Conservation (phyloP, 2,329 filamentous ascomycete genomes). For the Thyridium curvatum region DNA sequence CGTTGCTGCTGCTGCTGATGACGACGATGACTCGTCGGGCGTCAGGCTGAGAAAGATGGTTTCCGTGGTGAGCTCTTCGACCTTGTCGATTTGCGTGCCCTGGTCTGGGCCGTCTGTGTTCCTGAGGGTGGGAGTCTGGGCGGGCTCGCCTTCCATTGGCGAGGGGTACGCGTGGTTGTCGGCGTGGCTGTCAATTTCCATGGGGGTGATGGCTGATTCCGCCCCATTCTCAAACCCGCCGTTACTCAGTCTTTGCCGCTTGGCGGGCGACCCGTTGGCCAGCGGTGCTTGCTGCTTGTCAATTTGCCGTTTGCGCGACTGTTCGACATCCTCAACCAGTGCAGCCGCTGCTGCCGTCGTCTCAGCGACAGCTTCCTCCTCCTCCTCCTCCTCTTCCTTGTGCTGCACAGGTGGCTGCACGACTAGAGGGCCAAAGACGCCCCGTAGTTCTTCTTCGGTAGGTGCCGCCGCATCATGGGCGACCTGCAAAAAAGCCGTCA, state of each 20-base stretch:
- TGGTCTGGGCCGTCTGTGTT: constrained; percentile 55
- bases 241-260: constrained; percentile 56
- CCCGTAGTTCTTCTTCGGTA: constrained; percentile 39
- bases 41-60: constrained; percentile 56
- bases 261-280: constrained; percentile 50
- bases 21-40: constrained; percentile 29
- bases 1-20: constrained; percentile 23
- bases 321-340: constrained; percentile 30
- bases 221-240: constrained; percentile 48
- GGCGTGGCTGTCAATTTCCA: constrained; percentile 51
- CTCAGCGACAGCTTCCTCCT: constrained; percentile 22
- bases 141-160: constrained; percentile 52
- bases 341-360: constrained; percentile 6
- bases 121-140: constrained; percentile 43
- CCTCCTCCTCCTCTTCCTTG: constrained; percentile 26
- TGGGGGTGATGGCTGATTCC: constrained; percentile 44
- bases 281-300: constrained; percentile 37
- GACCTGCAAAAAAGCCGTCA: constrained; percentile 40
- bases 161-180: constrained; percentile 60
- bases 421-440: constrained; percentile 52
- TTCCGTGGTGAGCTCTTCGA: constrained; percentile 50
- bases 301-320: constrained; percentile 44
- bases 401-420: constrained; percentile 34
- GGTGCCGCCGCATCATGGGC: constrained; percentile 39
- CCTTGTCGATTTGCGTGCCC: constrained; percentile 59